Evolutionary conservation across 2,329 filamentous ascomycete genomes (phyloP).

Genomic region (Stagonosporopsis chrysanthemi): DNA sequence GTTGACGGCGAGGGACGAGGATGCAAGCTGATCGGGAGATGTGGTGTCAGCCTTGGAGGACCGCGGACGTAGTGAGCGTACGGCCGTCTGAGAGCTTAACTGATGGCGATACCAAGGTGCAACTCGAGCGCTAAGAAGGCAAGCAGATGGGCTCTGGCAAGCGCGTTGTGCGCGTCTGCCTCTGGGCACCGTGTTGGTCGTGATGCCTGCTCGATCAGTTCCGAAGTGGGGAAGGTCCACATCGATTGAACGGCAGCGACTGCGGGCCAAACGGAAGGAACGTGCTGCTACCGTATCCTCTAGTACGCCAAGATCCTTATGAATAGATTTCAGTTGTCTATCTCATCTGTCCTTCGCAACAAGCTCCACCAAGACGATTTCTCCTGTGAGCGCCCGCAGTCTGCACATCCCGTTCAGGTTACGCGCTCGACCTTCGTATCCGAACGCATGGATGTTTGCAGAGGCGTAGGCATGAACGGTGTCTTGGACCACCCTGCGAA

Average conservation of each 20-base stretch:
- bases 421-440: not conserved
- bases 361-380: not conserved
- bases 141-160: not conserved
- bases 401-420: not conserved
- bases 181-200: conserved; percentile 18
- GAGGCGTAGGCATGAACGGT: not conserved
- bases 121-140: not conserved
- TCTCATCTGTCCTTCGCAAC: conserved; percentile 1
- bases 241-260: conserved; percentile 8
- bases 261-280: conserved; percentile 22
- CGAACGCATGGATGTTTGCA: not conserved
- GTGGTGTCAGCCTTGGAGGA: conserved; percentile 14
- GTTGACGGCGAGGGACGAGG: conserved; percentile 22
- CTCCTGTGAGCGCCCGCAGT: not conserved
- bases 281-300: conserved; percentile 7
- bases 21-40: conserved; percentile 18
- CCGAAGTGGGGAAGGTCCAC: conserved; percentile 16
- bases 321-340: not conserved
- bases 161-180: not conserved
- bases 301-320: conserved; percentile 10
- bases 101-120: not conserved
- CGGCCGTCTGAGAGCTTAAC: not conserved
- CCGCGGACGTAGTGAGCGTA: not conserved
- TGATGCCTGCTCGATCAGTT: conserved; percentile 15
- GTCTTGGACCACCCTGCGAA: not conserved